These are phyloP conservation scores for Geum urbanum DNA, from an alignment of 306 rosid genomes.

Conservation along the genomic window DNA sequence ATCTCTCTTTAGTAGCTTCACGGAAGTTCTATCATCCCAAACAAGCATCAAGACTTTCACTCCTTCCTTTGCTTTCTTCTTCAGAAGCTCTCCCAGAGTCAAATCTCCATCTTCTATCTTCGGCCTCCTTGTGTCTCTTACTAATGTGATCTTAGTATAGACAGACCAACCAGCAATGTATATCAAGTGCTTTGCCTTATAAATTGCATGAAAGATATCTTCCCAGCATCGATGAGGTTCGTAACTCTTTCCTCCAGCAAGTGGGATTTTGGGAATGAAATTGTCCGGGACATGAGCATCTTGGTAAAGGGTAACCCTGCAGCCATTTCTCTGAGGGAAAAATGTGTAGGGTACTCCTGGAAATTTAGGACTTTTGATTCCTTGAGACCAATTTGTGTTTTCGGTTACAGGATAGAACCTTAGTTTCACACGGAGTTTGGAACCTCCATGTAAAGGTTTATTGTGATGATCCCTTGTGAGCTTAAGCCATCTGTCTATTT, in stretches of 20 bases:
- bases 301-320: constrained; percentile 49
- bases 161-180: constrained; percentile 57
- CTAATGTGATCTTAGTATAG: constrained; percentile 30
- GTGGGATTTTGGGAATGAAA: constrained; percentile 30
- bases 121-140: constrained; percentile 33
- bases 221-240: constrained; percentile 47
- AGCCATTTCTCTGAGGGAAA: constrained; percentile 41
- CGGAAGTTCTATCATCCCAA: constrained; percentile 52
- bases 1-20: constrained; percentile 37
- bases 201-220: constrained; percentile 45
- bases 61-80: constrained; percentile 45
- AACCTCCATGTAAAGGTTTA: constrained; percentile 22
- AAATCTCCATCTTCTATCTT: constrained; percentile 28
- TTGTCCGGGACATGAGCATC: constrained; percentile 47
- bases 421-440: constrained; percentile 35
- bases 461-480: constrained; percentile 19
- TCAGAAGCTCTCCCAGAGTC: constrained; percentile 47
- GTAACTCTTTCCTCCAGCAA: constrained; percentile 24
- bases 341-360: constrained; percentile 44
- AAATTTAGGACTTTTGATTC: constrained; percentile 32
- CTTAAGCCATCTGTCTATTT: constrained; percentile 37
- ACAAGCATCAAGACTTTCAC: constrained; percentile 48
- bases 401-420: constrained; percentile 22
- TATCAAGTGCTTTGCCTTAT: constrained; percentile 39
- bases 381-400: constrained; percentile 37